These are phyloP conservation scores for Chlamydomonas sp. DNA, from an alignment of 139 green algal genomes.

Conservation along the genomic window DNA sequence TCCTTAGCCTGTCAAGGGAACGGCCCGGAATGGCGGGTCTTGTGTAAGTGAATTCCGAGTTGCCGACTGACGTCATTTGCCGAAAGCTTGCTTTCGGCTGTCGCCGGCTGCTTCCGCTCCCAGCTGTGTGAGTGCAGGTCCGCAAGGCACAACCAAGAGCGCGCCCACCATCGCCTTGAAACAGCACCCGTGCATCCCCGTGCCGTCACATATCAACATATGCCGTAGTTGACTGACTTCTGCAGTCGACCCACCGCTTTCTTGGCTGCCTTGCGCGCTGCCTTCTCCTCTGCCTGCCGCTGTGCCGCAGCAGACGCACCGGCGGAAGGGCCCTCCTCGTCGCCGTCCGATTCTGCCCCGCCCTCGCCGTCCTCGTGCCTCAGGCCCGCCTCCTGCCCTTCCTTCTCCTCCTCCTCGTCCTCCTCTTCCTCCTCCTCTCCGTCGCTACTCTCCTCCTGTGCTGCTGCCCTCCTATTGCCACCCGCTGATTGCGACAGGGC, in stretches of 20 bases:
- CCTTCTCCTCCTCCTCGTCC: neutral
- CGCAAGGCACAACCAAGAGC: too few relatives aligned
- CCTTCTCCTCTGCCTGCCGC: slow-evolving; percentile 22
- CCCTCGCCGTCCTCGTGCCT: neutral
- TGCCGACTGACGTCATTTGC: neutral
- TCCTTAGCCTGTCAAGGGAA: slow-evolving; percentile 21
- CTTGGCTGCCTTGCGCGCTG: slow-evolving; percentile 35
- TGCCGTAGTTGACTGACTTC: neutral
- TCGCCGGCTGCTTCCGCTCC: neutral
- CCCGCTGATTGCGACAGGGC: too few relatives aligned
- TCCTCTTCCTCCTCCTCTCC: neutral
- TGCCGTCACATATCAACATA: neutral
- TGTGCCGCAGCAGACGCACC: neutral
- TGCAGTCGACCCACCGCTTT: slow-evolving; percentile 3
- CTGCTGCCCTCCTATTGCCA: neutral
- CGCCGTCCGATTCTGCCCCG: neutral
- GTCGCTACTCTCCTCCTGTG: neutral
- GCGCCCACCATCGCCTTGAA: neutral
- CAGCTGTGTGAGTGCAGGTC: too few relatives aligned
- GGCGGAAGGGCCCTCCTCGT: neutral
- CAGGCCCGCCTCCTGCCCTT: neutral
- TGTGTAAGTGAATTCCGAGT: neutral
- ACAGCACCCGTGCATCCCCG: neutral
- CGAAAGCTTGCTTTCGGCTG: neutral
- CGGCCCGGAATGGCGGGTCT: too few relatives aligned